A percentile compares a stretch with the other conserved stretches of the same genome.
phyloP scores from a whole-genome alignment of 257 asterid genomes.

The Solanum pimpinellifolium region DNA sequence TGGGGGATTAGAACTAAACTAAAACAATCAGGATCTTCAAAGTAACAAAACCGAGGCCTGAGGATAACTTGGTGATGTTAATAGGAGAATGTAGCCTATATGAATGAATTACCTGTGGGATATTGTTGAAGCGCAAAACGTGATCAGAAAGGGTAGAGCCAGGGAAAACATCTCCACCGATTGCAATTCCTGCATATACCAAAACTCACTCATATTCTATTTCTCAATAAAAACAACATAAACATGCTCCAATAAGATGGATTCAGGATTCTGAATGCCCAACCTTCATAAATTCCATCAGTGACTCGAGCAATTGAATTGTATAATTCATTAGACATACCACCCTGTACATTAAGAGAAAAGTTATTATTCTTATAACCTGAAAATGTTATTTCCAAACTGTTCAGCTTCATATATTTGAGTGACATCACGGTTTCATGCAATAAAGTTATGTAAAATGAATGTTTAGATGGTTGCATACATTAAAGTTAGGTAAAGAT shows the following conservation, averaged over 20 bases:
- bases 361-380: slow-evolving; percentile 3
- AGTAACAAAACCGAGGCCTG: background rate
- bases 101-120: slow-evolving; percentile 63
- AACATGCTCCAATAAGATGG: background rate
- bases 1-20: background rate
- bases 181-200: slow-evolving; percentile 71
- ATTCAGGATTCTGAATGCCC: slow-evolving; percentile 1
- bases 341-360: slow-evolving; percentile 58
- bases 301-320: slow-evolving; percentile 95
- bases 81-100: background rate
- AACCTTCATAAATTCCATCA: slow-evolving; percentile 97
- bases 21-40: background rate
- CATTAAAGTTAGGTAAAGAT: background rate
- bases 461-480: background rate
- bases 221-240: background rate
- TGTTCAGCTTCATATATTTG: background rate
- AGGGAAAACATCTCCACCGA: slow-evolving; percentile 99
- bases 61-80: background rate
- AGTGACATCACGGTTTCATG: background rate
- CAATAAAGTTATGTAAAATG: background rate
- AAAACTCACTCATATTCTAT: background rate
- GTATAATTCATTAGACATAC: slow-evolving; percentile 95
- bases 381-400: background rate
- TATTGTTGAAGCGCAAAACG: slow-evolving; percentile 93
- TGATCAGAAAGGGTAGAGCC: slow-evolving; percentile 99